Evolutionary conservation across 352 stramenopile species (phyloP).

Genomic region (Phytopythium aichiense): DNA sequence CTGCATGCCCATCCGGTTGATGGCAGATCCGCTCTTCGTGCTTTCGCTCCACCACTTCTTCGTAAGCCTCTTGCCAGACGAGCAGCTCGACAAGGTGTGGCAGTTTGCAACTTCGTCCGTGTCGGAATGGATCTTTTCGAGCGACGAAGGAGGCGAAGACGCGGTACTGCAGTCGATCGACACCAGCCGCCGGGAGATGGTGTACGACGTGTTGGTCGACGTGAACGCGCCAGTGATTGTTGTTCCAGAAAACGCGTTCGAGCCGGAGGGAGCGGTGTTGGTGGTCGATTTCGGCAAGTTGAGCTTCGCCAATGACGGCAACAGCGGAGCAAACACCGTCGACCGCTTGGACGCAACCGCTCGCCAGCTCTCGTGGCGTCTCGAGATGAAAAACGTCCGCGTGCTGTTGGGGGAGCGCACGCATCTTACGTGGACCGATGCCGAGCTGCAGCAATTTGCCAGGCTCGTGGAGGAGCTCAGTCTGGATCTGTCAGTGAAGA

Average conservation of each 20-base stretch:
- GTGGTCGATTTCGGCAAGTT: slow-evolving; percentile 73
- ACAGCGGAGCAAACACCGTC: slow-evolving; percentile 3
- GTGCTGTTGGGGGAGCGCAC: slow-evolving; percentile 46
- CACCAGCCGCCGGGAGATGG: slow-evolving; percentile 8
- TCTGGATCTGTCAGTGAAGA: slow-evolving; percentile 50
- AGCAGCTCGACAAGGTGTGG: slow-evolving; percentile 75
- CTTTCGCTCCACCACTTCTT: slow-evolving; percentile 72
- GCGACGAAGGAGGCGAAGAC: slow-evolving; percentile 49
- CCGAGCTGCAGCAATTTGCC: slow-evolving; percentile 29
- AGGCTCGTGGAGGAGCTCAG: slow-evolving; percentile 64
- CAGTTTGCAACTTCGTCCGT: slow-evolving; percentile 79
- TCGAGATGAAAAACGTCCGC: slow-evolving; percentile 59
- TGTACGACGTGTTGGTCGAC: slow-evolving; percentile 68
- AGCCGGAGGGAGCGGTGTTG: slow-evolving; percentile 36
- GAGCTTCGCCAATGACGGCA: slow-evolving; percentile 30
- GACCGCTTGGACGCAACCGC: slow-evolving; percentile 2
- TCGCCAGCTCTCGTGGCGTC: slow-evolving; percentile 47
- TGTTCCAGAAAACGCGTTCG: slow-evolving; percentile 43
- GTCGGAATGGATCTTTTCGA: slow-evolving; percentile 75
- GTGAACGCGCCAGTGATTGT: slow-evolving; percentile 76
- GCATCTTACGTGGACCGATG: slow-evolving; percentile 33
- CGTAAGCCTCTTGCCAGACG: slow-evolving; percentile 51
- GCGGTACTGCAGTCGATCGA: slow-evolving; percentile 34
- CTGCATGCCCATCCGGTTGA: slow-evolving; percentile 58
- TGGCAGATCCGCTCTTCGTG: slow-evolving; percentile 71